Evolutionary conservation across 2,329 filamentous ascomycete genomes (phyloP), one percentile per base, ranked within the genome.

Genomic region (Ascochyta rabiei): DNA sequence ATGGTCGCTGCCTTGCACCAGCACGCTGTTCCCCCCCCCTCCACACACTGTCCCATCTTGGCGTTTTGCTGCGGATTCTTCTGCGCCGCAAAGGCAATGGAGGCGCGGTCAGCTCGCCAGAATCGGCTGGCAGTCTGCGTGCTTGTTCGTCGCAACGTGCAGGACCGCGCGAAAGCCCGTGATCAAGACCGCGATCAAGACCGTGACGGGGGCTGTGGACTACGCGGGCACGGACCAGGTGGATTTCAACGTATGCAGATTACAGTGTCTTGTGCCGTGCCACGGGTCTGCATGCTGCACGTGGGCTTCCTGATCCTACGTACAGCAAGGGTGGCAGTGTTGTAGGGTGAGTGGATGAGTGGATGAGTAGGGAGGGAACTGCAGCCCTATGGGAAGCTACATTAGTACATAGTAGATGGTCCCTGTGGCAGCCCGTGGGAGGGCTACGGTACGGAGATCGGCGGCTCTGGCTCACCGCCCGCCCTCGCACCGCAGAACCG

Each of bases 131-230:
- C n/a, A n/a, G n/a, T n/a, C n/a, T n/a, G n/a, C n/a, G n/a, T n/a
- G n/a, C n/a, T n/a, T n/a, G n/a, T n/a, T n/a, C n/a, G n/a, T n/a
- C n/a, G n/a, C n/a, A n/a, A n/a, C n/a, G n/a, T n/a, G n/a, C n/a
- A n/a, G n/a, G n/a, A n/a, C n/a, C n/a, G n/a, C n/a, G n/a, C n/a
- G n/a, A n/a, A n/a, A n/a, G n/a, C n/a, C n/a, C 13, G 76, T 69
- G 76, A 90, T 85, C 5, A 96, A 79, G 5, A 70, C 70, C 1
- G 91, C 89, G 3, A 93, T 73, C 18, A 81, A 66, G 31, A 81
- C 76, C 48, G 75, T 79, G 48, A 77, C 18, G 35, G 44, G 21
- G 23, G 26, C 18, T 4, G 48, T 23, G 28, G 41, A 28, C 9
- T 42, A 21, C 42, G 42, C 42, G 23, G 23, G 23, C 8, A 15